Base-by-base conservation (phyloP, 2,329 filamentous ascomycete species). In the Diplodia sapinea region DNA sequence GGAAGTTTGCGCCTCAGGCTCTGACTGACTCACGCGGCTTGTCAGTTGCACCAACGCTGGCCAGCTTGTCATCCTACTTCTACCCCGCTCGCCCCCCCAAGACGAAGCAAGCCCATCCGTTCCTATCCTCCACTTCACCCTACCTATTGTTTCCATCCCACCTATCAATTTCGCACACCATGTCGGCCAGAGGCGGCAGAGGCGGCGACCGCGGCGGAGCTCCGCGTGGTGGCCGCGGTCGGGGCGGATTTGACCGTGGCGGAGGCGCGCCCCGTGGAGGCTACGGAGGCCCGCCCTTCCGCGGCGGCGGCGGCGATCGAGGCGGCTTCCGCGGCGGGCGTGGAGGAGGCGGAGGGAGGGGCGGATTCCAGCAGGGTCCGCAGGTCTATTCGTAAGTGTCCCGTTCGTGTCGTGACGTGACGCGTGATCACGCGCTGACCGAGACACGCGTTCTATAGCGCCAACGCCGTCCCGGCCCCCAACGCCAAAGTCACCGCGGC, bases 291-390 rank as follows among this genome's bases (percentile, higher is more conserved):
- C 17, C 17, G 40, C 40, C 40, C 26, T 49, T n/a, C 20, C 13
- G 47, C 17, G 57, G 54, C 31, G 68, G 63, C 7, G 17, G 55
- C 31, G 67, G 59, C 20, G 56, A 50, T 8, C 33, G 56, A 13
- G 50, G 70, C 31, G 68, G 70, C 31, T 61, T 61, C 26, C 70
- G 69, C 4, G 70, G 69, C 12, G 69, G 71, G 33, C 69, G 69
- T 29, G 68, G 67, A 2, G 70, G 69, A 26, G 56, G 63, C 15
- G 67, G 61, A 52, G 38, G 49, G 26, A 26, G 65, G n/a, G 54
- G 65, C 20, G 65, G 65, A 17, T 47, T 47, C 43, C 43, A 47
- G 8, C 43, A 47, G 26, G 54, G 23, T 11, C 15, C 31, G 4
- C 54, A 61, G 55, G 55, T 59, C 54, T 59, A 52, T 17, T 23